phyloP scores from a whole-genome alignment of 169 alveolate genomes.

The Plasmodium falciparum region DNA sequence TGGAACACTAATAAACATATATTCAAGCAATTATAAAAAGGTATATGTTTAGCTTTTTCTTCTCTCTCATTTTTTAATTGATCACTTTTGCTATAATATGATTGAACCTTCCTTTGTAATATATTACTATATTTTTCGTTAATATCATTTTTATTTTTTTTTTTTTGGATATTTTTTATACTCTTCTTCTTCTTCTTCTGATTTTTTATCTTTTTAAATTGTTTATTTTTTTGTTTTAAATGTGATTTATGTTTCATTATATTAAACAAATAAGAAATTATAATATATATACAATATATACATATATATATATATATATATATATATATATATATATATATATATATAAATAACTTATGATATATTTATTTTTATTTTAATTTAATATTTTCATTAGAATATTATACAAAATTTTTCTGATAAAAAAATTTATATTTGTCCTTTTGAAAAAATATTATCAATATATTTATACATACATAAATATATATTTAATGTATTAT shows the following conservation, averaged over 20 bases:
- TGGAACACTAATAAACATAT: constrained; percentile 57
- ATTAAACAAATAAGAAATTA: too few relatives aligned
- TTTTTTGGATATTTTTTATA: constrained; percentile 18
- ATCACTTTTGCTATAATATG: constrained; percentile 25
- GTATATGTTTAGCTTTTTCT: constrained; percentile 67
- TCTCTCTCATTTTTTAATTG: constrained; percentile 33
- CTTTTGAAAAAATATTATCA: too few relatives aligned
- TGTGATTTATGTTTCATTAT: constrained; percentile 71
- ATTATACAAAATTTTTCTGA: too few relatives aligned
- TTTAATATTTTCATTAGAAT: too few relatives aligned
- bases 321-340: background rate
- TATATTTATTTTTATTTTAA: background rate
- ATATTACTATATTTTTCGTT: constrained; percentile 33
- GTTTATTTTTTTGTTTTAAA: constrained; percentile 60
- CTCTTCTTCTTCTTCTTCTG: constrained; percentile 42
- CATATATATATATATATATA: background rate
- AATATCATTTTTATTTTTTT: constrained; percentile 31
- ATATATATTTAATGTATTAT: too few relatives aligned
- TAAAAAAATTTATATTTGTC: too few relatives aligned
- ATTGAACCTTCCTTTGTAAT: constrained; percentile 32
- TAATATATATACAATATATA: too few relatives aligned
- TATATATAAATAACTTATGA: background rate
- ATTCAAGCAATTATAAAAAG: constrained; percentile 41
- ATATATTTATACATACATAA: too few relatives aligned
- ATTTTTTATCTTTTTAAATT: constrained; percentile 38